These are phyloP conservation scores for Ceratocystis ficicola DNA, from an alignment of 2,329 filamentous ascomycete species.

Conservation along the genomic window DNA sequence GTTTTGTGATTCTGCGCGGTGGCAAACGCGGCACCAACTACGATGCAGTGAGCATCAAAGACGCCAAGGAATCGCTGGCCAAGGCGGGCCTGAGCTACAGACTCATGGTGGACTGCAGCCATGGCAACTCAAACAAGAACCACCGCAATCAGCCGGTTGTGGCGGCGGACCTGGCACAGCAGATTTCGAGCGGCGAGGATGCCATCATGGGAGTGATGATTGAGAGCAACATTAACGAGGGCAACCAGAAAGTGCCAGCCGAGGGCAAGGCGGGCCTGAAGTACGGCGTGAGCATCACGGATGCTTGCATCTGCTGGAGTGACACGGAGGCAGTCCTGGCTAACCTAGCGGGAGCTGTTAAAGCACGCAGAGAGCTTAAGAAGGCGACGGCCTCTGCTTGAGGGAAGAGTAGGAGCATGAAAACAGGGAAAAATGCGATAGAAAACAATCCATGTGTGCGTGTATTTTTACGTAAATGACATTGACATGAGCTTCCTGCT, in stretches of 20 bases:
- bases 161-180: conserved; percentile 64
- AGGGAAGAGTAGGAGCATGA: background rate
- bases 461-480: background rate
- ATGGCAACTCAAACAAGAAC: conserved; percentile 91
- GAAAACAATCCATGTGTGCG: background rate
- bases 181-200: conserved; percentile 72
- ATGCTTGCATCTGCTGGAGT: conserved; percentile 92
- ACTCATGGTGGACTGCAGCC: conserved; percentile 96
- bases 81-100: conserved; percentile 62
- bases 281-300: conserved; percentile 93
- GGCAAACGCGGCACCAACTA: conserved; percentile 92
- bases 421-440: conserved; percentile 22
- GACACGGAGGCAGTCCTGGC: conserved; percentile 73
- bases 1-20: conserved; percentile 89
- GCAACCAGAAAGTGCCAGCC: conserved; percentile 78
- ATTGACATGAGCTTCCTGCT: background rate
- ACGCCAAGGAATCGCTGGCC: conserved; percentile 65
- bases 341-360: conserved; percentile 66
- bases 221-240: conserved; percentile 92
- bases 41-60: conserved; percentile 69
- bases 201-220: conserved; percentile 98
- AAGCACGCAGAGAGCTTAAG: conserved; percentile 48
- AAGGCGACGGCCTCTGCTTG: conserved; percentile 16
- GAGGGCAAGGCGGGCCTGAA: conserved; percentile 77
- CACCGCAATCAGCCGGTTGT: conserved; percentile 97